A percentile compares a stretch with the other conserved stretches of the same genome.
phyloP scores from a whole-genome alignment of 1,284 basidiomycete genomes.

The Austropuccinia psidii region DNA sequence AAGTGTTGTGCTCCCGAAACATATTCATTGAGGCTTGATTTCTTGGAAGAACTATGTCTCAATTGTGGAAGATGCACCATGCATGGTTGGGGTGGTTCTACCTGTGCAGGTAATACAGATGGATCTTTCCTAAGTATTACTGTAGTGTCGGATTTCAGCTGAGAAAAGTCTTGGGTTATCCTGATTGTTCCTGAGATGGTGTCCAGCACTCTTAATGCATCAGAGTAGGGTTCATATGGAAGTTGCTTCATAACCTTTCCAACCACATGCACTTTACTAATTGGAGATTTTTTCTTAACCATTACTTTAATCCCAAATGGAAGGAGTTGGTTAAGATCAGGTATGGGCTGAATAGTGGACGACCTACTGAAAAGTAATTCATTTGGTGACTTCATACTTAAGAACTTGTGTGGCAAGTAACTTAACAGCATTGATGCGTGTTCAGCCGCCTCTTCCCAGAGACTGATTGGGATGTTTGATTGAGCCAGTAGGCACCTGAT shows the following conservation, averaged over 20 bases:
- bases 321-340: neutral
- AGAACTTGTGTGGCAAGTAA: too few relatives aligned
- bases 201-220: constrained; percentile 5
- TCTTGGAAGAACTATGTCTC: too few relatives aligned
- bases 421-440: neutral
- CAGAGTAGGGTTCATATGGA: neutral
- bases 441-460: neutral
- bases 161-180: constrained; percentile 7
- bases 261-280: neutral
- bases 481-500: neutral
- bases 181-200: neutral
- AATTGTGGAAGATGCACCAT: too few relatives aligned
- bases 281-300: too few relatives aligned
- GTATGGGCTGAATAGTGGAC: neutral
- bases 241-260: neutral
- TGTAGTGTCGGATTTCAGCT: neutral
- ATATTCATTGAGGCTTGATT: too few relatives aligned
- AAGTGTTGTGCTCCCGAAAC: too few relatives aligned
- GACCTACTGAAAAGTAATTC: too few relatives aligned
- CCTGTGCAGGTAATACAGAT: neutral
- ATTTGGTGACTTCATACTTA: too few relatives aligned
- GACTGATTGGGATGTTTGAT: neutral
- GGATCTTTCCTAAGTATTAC: neutral
- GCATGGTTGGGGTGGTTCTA: too few relatives aligned
- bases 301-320: constrained; percentile 7